Evolutionary conservation across 768 basidiomycete species (phyloP), one percentile per base, ranked within the genome.

Genomic region (Lyophyllum shimeji): DNA sequence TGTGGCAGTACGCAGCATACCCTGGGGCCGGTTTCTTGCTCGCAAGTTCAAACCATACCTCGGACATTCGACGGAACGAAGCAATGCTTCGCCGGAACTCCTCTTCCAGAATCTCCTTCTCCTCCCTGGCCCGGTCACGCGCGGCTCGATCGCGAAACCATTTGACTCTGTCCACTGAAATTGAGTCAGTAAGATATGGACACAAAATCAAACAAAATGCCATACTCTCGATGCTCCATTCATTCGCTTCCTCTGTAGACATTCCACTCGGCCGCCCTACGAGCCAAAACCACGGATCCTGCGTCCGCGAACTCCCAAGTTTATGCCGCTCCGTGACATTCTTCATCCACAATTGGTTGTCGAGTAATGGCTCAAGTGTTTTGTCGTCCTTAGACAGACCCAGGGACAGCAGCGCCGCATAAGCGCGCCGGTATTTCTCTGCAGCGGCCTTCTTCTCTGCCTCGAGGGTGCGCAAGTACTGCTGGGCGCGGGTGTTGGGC

Each of bases 71-170:
- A 11, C 23, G 5, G 43, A 62, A 62, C 1, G 60, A 63, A 20
- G 8, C 33, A n/a, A 34, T 27, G 3, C 50, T 55, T 11, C 64
- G 53, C 17, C 46, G 45, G 45, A 69, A 64, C 52, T 71, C 69
- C 43, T 59, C 63, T 44, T 65, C 63, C 20, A 71, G 52, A 40
- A 69, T 64, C 37, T 71, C 67, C 31, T 60, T 63, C 52, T 69
- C 66, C 58, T 71, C 70, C 43, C 45, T 46, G 24, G 58, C 29
- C 29, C 29, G 29, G 29, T 29, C 29, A 29, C 9, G 29, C 29
- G 29, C 29, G 29, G 29, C 29, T 29, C 29, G 29, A 29, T 29
- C 29, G 29, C 29, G 29, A 29, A 29, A 29, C 29, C 29, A 29
- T 29, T 29, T 29, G 29, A 29, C 29, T 24, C 18, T 20, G 43